Percentiles rank a stretch among this genome's conserved stretches.
Conservation (phyloP, 192 early-diverging fungal genomes). For the Dissophora ornata region DNA sequence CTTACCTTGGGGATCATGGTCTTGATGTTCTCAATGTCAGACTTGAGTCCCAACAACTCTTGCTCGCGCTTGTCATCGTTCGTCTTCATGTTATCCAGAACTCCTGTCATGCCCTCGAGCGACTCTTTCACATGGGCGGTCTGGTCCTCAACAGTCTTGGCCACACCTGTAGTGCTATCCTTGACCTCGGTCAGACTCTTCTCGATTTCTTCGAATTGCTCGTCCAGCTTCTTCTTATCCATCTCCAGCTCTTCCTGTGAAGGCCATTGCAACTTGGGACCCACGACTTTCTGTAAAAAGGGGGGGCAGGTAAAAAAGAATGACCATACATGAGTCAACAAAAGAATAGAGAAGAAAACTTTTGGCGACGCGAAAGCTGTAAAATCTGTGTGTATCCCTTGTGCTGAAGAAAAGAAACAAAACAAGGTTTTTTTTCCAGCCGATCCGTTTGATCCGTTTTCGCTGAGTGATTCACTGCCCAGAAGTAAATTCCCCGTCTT, state of each 20-base stretch:
- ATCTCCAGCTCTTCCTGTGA: constrained; percentile 76
- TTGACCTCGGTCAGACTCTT: constrained; percentile 54
- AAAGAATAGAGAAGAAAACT: not conserved
- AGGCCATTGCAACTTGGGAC: constrained; percentile 69
- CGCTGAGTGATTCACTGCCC: too few relatives aligned
- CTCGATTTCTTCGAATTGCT: constrained; percentile 66
- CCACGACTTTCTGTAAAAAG: constrained; percentile 61
- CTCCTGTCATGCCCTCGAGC: constrained; percentile 71
- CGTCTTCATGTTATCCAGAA: constrained; percentile 70
- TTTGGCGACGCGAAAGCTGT: too few relatives aligned
- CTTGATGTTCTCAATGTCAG: constrained; percentile 78
- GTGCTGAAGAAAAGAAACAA: too few relatives aligned
- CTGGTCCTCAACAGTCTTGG: constrained; percentile 73
- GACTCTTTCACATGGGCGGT: constrained; percentile 79
- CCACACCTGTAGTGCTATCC: constrained; percentile 38
- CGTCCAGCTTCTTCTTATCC: constrained; percentile 77
- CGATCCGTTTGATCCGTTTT: constrained; percentile 10
- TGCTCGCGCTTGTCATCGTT: constrained; percentile 73
- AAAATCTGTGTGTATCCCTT: too few relatives aligned
- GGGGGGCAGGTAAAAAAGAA: constrained; percentile 34
- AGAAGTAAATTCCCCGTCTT: too few relatives aligned
- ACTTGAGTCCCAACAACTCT: constrained; percentile 78
- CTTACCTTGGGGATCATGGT: constrained; percentile 81
- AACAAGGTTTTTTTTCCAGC: constrained; percentile 1
- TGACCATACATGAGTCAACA: not conserved